Base-by-base conservation (phyloP, 495 filamentous ascomycete species). In the Penicillium simplicissimum region DNA sequence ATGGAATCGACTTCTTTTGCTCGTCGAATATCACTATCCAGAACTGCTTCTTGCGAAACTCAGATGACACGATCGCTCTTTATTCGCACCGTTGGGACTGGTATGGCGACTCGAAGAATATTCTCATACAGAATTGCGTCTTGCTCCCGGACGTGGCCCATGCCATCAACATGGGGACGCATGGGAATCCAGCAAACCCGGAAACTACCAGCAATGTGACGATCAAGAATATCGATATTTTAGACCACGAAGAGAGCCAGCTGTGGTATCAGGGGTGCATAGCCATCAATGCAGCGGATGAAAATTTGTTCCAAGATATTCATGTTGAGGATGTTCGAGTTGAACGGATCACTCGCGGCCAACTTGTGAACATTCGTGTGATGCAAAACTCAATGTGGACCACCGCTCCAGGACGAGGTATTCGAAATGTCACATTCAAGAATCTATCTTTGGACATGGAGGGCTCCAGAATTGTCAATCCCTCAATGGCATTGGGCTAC, bases 1-100 rank as follows among this genome's bases (percentile, higher is more conserved):
- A 66, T 38, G 64, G 64, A 43, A 60, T 66, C 34, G 64, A 66
- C 48, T 48, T 66, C 35, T 66, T 63, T 40, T 66, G 64, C 37
- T 59, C 55, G 37, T 34, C 37, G 5, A 36, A 60, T 14, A 45
- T 66, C 9, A 63, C n/a, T 1, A 57, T 57, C 25, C 13, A 57
- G 11, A 57, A 57, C 21, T 57, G 54, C 49, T 60, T 60, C 14
- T 34, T 60, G 23, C 64, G 64, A 11, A 67, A 63, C 36, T 67
- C 64, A 2, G 65, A 67, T 51, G 65, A 67, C 33, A 63, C 40
- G 7, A 61, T 67, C 31, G 61, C 65, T 7, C 52, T 67, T 1
- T 67, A 67, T 25, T 52, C 49, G 2, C 60, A 63, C 49, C 65
- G 65, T 4, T 49, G 54, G 34, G 48, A 63, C 45, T 60, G 49